phyloP scores from a whole-genome alignment of 768 basidiomycete genomes.

The Tricholoma hemisulphureum region DNA sequence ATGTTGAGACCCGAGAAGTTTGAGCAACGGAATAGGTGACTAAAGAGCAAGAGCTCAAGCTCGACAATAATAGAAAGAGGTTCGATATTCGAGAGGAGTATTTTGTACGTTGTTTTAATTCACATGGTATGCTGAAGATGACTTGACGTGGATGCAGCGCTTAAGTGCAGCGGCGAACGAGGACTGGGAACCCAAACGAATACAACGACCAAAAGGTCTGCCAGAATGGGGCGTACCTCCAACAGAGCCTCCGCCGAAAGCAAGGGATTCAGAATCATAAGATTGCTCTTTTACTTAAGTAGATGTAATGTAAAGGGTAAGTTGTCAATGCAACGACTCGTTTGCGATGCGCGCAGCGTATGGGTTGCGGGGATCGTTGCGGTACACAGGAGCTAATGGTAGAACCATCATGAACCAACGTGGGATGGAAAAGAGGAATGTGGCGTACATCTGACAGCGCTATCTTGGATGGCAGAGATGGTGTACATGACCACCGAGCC shows the following conservation, averaged over 20 bases:
- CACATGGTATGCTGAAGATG: neutral
- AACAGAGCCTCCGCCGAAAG: conserved; percentile 42
- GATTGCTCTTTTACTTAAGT: conserved; percentile 1
- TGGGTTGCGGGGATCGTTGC: conserved; percentile 79
- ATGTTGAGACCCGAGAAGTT: neutral
- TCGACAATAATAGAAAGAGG: conserved; percentile 69
- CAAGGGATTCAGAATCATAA: conserved; percentile 6
- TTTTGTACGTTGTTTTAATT: conserved; percentile 65
- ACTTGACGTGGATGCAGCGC: conserved; percentile 41
- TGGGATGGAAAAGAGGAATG: neutral
- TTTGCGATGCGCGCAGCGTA: conserved; percentile 76
- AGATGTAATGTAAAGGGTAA: conserved; percentile 7
- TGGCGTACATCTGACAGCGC: conserved; percentile 67
- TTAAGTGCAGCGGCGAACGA: conserved; percentile 60
- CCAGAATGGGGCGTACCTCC: conserved; percentile 93
- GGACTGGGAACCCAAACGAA: conserved; percentile 86
- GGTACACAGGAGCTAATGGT: conserved; percentile 57
- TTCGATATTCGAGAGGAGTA: conserved; percentile 96
- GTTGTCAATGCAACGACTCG: conserved; percentile 44
- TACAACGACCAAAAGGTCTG: conserved; percentile 79
- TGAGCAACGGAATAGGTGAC: conserved; percentile 45
- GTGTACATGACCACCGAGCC: conserved; percentile 64
- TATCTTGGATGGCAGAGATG: conserved; percentile 65
- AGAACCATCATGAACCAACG: conserved; percentile 3
- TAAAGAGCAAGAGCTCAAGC: conserved; percentile 74